Base-by-base conservation (phyloP, 192 early-diverging fungal genomes). In the Chytriomyces confervae region DNA sequence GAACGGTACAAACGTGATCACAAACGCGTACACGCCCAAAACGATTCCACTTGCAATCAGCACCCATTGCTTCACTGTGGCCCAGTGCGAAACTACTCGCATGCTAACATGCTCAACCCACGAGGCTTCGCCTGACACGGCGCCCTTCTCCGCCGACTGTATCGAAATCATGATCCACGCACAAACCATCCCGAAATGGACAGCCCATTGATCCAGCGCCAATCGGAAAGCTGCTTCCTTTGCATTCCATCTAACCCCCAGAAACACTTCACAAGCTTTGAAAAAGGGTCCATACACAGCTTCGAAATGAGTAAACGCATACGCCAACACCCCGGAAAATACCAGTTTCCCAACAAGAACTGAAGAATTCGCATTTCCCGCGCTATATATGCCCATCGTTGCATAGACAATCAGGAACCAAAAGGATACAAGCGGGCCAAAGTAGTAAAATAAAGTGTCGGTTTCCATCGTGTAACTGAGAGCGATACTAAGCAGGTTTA, bases 391-490 rank as follows among this genome's bases (percentile, higher is more conserved):
- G 51, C 87, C 82, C 91, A 94, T 91, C 61, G 91, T 92, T 36
- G 82, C 74, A 81, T 86, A 94, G 5, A 94, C 88, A 47, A 91
- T 69, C 50, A 89, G 65, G 45, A 92, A 91, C 89, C 91, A 94
- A 53, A 88, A 89, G 49, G 87, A 86, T 44, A 91, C 90, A 51
- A 94, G 80, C 29, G 93, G 93, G 23, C 92, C 88, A 80, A 94
- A 94, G 73, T 94, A 94, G 77, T 93, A 94, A 62, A 87, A 89
- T 65, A 94, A 82, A n/a, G 91, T 91, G 66, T 86, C 83, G 6
- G 86, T 91, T 70, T 89, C 82, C 91, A 93, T 93, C 3, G 84
- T 80, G 66, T 91, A 93, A 1, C 88, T 86, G 62, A 94, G 79
- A 1, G 83, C 75, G 16, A 90, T 79, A 6, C 90, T 90, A 36